Evolutionary conservation across 306 rosid genomes (phyloP).

Genomic region (Sechiopsis laciniata): DNA sequence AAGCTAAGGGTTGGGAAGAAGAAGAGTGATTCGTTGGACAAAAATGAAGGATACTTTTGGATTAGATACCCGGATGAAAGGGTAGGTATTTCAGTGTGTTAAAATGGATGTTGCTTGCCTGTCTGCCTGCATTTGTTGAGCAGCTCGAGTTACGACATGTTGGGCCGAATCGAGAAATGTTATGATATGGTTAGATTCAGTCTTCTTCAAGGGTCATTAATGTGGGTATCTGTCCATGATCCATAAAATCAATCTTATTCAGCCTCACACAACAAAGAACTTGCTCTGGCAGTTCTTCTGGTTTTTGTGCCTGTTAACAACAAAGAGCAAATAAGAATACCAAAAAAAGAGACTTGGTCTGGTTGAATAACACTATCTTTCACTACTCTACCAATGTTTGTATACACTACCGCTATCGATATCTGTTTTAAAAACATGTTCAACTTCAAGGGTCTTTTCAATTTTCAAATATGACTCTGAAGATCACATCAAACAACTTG

Average conservation of each 20-base stretch:
- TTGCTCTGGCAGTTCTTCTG: constrained; percentile 84
- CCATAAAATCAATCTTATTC: constrained; percentile 70
- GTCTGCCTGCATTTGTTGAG: not conserved
- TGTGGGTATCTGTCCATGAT: constrained; percentile 85
- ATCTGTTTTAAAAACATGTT: not conserved
- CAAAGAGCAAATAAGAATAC: not conserved
- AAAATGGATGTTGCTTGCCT: not conserved
- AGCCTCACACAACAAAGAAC: constrained; percentile 71
- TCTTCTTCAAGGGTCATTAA: constrained; percentile 43
- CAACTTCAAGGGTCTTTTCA: not conserved
- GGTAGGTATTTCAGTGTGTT: not conserved
- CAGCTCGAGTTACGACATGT: not conserved
- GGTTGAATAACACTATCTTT: not conserved
- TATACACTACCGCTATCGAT: not conserved
- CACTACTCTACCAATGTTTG: not conserved
- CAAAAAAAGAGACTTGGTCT: constrained; percentile 1
- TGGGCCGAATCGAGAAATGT: not conserved
- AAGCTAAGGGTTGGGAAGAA: not conserved
- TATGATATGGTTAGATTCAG: not conserved
- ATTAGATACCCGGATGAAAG: not conserved
- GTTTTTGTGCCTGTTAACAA: constrained; percentile 72
- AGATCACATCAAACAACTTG: not conserved
- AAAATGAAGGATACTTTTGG: constrained; percentile 10
- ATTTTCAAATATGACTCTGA: not conserved
- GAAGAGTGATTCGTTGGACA: constrained; percentile 2